Evolutionary conservation across 257 asterid species (phyloP).

Genomic region (Nyctanthes arbortristis): DNA sequence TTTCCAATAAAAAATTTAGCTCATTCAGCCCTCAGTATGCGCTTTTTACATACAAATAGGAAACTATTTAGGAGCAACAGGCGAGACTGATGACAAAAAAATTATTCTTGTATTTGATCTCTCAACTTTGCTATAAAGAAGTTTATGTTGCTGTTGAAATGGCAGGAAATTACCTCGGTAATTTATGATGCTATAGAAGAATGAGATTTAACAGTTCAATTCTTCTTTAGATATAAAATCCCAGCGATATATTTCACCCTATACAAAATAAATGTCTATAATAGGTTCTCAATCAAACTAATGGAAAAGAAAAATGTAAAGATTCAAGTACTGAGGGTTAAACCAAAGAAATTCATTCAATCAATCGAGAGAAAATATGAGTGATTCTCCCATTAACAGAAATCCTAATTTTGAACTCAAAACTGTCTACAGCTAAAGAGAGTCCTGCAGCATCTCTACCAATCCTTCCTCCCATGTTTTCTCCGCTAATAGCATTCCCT

Average conservation of each 20-base stretch:
- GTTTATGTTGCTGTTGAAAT: not conserved
- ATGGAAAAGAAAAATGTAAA: not conserved
- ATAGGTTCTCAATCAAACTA: not conserved
- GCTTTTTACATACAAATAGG: too few relatives aligned
- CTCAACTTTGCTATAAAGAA: not conserved
- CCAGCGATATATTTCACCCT: not conserved
- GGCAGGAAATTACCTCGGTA: not conserved
- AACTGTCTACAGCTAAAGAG: slow-evolving; percentile 53
- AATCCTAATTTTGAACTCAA: slow-evolving; percentile 20
- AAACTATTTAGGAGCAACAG: too few relatives aligned
- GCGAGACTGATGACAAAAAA: too few relatives aligned
- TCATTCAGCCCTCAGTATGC: too few relatives aligned
- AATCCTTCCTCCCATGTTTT: slow-evolving; percentile 35
- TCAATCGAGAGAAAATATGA: not conserved
- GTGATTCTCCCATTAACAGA: not conserved
- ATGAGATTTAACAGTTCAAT: not conserved
- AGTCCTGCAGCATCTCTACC: slow-evolving; percentile 36
- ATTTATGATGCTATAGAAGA: not conserved
- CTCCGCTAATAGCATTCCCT: slow-evolving; percentile 52
- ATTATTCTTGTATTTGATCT: not conserved
- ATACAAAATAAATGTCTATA: not conserved
- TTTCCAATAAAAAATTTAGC: too few relatives aligned
- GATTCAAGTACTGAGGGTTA: not conserved
- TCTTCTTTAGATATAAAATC: not conserved
- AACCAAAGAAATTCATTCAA: not conserved